Percentiles rank a stretch among this genome's conserved stretches.
Conservation (phyloP, 805 yeast species). For the Zygosaccharomyces bailii region DNA sequence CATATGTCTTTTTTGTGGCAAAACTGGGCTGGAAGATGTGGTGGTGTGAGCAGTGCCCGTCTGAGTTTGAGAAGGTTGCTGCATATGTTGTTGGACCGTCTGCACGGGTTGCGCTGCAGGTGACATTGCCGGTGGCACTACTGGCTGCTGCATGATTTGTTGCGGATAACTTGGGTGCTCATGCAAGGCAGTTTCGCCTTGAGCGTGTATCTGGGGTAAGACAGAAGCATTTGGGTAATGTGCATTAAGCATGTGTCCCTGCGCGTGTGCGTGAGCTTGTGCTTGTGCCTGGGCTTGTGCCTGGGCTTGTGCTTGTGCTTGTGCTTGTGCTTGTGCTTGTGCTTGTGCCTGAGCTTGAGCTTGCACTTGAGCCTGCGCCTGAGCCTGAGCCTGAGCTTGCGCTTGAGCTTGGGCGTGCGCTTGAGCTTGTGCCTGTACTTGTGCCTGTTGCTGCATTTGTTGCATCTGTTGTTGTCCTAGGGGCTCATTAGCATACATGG, state of each 20-base stretch:
- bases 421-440: slow-evolving; percentile 12
- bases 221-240: slow-evolving; percentile 7
- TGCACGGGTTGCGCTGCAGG: slow-evolving; percentile 9
- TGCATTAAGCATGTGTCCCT: slow-evolving; percentile 13
- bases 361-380: slow-evolving; percentile 13
- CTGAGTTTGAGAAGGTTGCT: slow-evolving; percentile 11
- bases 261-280: slow-evolving; percentile 10
- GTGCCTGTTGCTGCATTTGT: slow-evolving; percentile 21
- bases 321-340: slow-evolving; percentile 15
- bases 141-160: slow-evolving; percentile 3
- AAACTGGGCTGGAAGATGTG: slow-evolving; percentile 9
- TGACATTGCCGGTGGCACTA: slow-evolving; percentile 6
- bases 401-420: slow-evolving; percentile 21
- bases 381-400: slow-evolving; percentile 12
- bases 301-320: slow-evolving; percentile 12
- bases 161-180: slow-evolving; percentile 1
- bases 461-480: slow-evolving; percentile 18
- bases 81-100: slow-evolving; percentile 11
- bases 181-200: slow-evolving; percentile 3
- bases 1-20: slow-evolving; percentile 31
- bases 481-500: slow-evolving; percentile 21
- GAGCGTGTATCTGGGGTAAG: slow-evolving; percentile 4
- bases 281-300: slow-evolving; percentile 13
- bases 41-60: slow-evolving; percentile 5
- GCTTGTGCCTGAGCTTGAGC: slow-evolving; percentile 20